Evolutionary conservation across 1,284 basidiomycete species (phyloP), one percentile per base, ranked within the genome.

Genomic region (Mycena sp.): DNA sequence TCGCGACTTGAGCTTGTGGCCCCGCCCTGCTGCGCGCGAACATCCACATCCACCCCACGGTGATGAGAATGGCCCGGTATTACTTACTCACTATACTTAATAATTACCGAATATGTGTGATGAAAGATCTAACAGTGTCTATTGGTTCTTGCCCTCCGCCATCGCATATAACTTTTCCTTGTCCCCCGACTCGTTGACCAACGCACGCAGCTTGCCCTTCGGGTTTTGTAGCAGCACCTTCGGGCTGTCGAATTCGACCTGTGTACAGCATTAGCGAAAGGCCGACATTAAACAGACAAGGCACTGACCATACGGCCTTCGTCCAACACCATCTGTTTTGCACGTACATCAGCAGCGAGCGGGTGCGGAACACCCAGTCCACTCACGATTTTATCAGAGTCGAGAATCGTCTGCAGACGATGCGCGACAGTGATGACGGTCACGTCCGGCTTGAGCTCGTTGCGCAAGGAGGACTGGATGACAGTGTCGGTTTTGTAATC

Each of bases 331-430:
- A 70, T 66, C 68, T 69, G 28, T 17, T 9, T 28, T 57, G 14
- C 25, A 56, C 26, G 21, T 3, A 40, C 35, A n/a, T 52, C 9
- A 38, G 43, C 10, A 9, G n/a, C 19, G 19, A 16, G 10, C 6
- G 7, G 11, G 17, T n/a, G 1, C 23, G 50, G 28, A 44, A 16
- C 14, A 45, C 25, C 30, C 35, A 57, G 17, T 38, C 12, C 25
- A 72, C 72, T 61, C 55, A 78, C 77, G 65, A 79, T 79, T 69
- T 84, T 87, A 67, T 87, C 86, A 0, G 86, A 82, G 65, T 90
- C 88, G 80, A 89, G 89, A 67, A 91, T 87, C 1, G 88, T 91
- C 69, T 89, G 88, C 12, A 91, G 75, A 35, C 89, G 84, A 73
- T 91, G 89, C 1, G 90, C 90, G 50, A 91, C 79, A 14, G 87